phyloP scores from a whole-genome alignment of 441 rosid genomes.

The Pelargonium cotyledonis region DNA sequence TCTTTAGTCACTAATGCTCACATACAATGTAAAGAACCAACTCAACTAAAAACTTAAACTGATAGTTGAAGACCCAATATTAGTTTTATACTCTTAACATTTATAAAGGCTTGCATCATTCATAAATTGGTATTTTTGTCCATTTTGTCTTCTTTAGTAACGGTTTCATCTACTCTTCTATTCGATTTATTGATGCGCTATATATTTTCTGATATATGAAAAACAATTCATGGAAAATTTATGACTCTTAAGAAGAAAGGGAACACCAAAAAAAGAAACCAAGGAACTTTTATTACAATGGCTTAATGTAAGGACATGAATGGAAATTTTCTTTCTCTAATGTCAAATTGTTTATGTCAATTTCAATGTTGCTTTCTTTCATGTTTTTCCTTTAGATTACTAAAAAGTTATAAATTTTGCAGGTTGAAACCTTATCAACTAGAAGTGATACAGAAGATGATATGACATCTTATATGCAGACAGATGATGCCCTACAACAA shows the following conservation, averaged over 20 bases:
- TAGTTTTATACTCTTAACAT: background rate
- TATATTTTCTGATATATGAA: background rate
- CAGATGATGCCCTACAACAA: constrained; percentile 26
- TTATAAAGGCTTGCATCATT: background rate
- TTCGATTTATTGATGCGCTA: background rate
- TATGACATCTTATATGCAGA: constrained; percentile 24
- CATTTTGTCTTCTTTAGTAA: constrained; percentile 8
- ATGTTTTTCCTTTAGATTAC: constrained; percentile 14
- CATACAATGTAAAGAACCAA: no score
- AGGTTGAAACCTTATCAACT: constrained; percentile 45
- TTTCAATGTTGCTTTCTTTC: constrained; percentile 6
- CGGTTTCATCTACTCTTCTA: constrained; percentile 10
- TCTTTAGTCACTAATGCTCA: no score
- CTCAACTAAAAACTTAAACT: no score
- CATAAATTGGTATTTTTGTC: constrained; percentile 6
- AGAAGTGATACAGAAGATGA: constrained; percentile 43
- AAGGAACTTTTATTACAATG: background rate
- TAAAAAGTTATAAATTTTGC: constrained; percentile 24
- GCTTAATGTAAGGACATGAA: background rate
- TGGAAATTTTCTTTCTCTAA: background rate
- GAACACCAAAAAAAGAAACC: background rate
- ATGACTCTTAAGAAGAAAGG: background rate
- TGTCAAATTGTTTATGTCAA: background rate
- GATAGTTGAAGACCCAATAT: no score
- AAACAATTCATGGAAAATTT: background rate